Conservation (phyloP, 75 land plant genomes). For the Picea glauca region DNA sequence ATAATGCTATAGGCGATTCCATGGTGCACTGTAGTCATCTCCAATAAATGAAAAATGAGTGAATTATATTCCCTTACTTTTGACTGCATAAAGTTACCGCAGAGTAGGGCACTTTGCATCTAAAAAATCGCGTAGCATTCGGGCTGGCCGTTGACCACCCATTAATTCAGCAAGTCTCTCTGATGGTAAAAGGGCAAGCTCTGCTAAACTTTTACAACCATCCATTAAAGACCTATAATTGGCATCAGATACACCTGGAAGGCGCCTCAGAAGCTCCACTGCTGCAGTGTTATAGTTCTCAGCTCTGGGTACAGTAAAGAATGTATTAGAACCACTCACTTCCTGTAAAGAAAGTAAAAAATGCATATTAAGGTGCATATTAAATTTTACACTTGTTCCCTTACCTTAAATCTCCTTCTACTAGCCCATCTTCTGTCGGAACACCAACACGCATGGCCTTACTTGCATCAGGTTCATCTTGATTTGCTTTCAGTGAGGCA, state of each 20-base stretch:
- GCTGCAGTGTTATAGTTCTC: slow-evolving; percentile 97
- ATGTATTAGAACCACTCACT: background rate
- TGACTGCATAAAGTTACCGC: slow-evolving; percentile 16
- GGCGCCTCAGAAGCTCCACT: slow-evolving; percentile 87
- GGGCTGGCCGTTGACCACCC: slow-evolving; percentile 92
- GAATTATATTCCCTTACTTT: background rate
- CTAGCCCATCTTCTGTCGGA: slow-evolving; percentile 92
- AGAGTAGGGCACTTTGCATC: slow-evolving; percentile 97
- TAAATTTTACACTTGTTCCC: background rate
- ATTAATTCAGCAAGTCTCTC: slow-evolving; percentile 86
- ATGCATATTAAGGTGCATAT: background rate
- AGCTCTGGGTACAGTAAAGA: slow-evolving; percentile 61
- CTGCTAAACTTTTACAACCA: slow-evolving; percentile 87
- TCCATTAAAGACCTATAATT: slow-evolving; percentile 95
- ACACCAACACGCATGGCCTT: slow-evolving; percentile 91
- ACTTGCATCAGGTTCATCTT: slow-evolving; percentile 94
- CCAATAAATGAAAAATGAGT: too few relatives aligned
- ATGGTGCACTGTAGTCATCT: too few relatives aligned
- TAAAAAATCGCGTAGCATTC: slow-evolving; percentile 86
- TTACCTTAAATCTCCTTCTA: slow-evolving; percentile 92
- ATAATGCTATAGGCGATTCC: too few relatives aligned
- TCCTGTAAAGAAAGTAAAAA: too few relatives aligned
- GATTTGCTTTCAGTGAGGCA: slow-evolving; percentile 86
- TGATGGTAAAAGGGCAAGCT: slow-evolving; percentile 80
- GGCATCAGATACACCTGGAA: slow-evolving; percentile 98